Evolutionary conservation across 2,329 filamentous ascomycete genomes (phyloP).

Genomic region (Daldinia eschscholtzii): DNA sequence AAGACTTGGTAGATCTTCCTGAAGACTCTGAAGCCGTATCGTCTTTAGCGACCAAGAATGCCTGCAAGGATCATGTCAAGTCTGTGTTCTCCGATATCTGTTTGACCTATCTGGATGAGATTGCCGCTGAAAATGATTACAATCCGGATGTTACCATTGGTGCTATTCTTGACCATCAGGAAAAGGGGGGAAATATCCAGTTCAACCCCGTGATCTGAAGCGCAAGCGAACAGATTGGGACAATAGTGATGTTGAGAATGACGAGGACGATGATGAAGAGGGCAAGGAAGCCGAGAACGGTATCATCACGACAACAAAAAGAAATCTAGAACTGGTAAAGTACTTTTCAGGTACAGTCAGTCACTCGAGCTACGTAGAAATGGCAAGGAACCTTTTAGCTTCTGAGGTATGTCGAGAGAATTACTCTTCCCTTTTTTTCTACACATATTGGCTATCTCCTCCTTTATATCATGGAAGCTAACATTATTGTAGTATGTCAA

Average conservation of each 20-base stretch:
- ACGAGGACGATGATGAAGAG: neutral
- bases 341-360: neutral
- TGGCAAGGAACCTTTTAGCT: constrained; percentile 20
- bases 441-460: neutral
- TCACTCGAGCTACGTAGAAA: neutral
- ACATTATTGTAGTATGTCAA: constrained; percentile 27
- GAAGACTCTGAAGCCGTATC: neutral
- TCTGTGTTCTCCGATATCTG: constrained; percentile 63
- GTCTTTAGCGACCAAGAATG: constrained; percentile 21
- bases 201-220: constrained; percentile 52
- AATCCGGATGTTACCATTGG: constrained; percentile 53
- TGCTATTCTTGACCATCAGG: constrained; percentile 57
- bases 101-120: constrained; percentile 52
- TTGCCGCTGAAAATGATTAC: constrained; percentile 49
- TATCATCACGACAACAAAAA: neutral
- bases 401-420: constrained; percentile 45
- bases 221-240: constrained; percentile 56
- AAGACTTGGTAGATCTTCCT: neutral
- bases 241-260: constrained; percentile 30
- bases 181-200: constrained; percentile 57
- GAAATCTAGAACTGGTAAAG: neutral
- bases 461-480: constrained; percentile 25
- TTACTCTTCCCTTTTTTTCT: neutral
- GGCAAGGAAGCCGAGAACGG: neutral
- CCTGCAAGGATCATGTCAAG: constrained; percentile 51